Evolutionary conservation across 108 stramenopile genomes (phyloP), one percentile per base, ranked within the genome.

Genomic region (Nitzschia inconspicua): DNA sequence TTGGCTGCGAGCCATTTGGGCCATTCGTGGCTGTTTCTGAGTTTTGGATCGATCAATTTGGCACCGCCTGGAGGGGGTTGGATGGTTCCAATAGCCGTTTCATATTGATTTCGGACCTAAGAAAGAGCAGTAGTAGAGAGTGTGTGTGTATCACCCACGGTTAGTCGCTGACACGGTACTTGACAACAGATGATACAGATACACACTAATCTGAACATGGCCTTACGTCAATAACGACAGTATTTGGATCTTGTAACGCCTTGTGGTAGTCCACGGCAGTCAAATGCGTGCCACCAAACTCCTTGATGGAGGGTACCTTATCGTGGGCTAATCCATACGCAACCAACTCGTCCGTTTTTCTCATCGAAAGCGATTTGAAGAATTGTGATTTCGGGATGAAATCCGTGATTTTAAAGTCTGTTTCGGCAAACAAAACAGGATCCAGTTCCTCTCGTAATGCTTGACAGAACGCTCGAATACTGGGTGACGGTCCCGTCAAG

Each of bases 141-240:
- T n/a, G n/a, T n/a, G n/a, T n/a, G n/a, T n/a, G n/a, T n/a, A n/a
- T n/a, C n/a, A n/a, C n/a, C n/a, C n/a, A n/a, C n/a, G n/a, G n/a
- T n/a, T n/a, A n/a, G n/a, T n/a, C n/a, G n/a, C n/a, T n/a, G n/a
- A n/a, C n/a, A n/a, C n/a, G n/a, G n/a, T n/a, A n/a, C n/a, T n/a
- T n/a, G n/a, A n/a, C n/a, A n/a, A n/a, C n/a, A n/a, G n/a, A n/a
- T n/a, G n/a, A n/a, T n/a, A n/a, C n/a, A n/a, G n/a, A n/a, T n/a
- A n/a, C n/a, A n/a, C n/a, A n/a, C n/a, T n/a, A n/a, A n/a, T n/a
- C n/a, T n/a, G n/a, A n/a, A n/a, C n/a, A n/a, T n/a, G n/a, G n/a
- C n/a, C n/a, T n/a, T 26, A 93, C 91, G 76, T 93, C 91, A 19
- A 93, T 78, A 46, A 93, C 74, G 37, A 93, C 91, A 1, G 91